phyloP scores from a whole-genome alignment of 2,329 filamentous ascomycete species.

The Sporothrix euskadiensis region DNA sequence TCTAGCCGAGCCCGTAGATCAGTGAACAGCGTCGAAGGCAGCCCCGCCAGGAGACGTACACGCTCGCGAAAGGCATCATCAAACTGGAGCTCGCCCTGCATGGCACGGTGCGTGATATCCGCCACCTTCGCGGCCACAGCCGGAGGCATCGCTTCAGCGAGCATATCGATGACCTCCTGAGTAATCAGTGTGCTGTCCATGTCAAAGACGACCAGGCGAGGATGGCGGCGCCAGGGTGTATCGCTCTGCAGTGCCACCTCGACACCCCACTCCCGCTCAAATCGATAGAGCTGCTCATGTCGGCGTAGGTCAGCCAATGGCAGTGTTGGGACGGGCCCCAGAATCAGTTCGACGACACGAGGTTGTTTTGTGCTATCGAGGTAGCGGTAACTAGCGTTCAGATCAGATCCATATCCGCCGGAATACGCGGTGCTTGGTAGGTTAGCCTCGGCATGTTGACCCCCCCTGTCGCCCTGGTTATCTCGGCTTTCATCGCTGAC shows the following conservation, averaged over 20 bases:
- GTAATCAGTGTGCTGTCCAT: constrained; percentile 98
- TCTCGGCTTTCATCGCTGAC: not conserved
- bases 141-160: constrained; percentile 73
- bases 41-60: constrained; percentile 76
- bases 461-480: too few species aligned
- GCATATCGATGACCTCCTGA: constrained; percentile 95
- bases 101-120: constrained; percentile 86
- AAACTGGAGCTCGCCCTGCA: constrained; percentile 96
- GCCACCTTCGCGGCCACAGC: constrained; percentile 81
- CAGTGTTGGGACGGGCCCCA: constrained; percentile 62
- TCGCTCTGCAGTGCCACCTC: constrained; percentile 78
- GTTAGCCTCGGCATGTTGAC: too few species aligned
- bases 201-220: constrained; percentile 89
- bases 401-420: constrained; percentile 43
- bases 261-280: constrained; percentile 86
- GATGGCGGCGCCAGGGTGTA: constrained; percentile 72
- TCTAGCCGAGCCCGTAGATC: constrained; percentile 72
- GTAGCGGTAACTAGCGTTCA: constrained; percentile 63
- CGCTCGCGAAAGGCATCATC: constrained; percentile 78
- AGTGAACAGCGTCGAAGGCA: constrained; percentile 76
- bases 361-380: constrained; percentile 62
- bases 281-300: constrained; percentile 78
- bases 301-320: constrained; percentile 70
- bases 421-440: not conserved
- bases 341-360: constrained; percentile 64